phyloP scores from a whole-genome alignment of 169 alveolate species.

The Cryptosporidium viatorum region DNA sequence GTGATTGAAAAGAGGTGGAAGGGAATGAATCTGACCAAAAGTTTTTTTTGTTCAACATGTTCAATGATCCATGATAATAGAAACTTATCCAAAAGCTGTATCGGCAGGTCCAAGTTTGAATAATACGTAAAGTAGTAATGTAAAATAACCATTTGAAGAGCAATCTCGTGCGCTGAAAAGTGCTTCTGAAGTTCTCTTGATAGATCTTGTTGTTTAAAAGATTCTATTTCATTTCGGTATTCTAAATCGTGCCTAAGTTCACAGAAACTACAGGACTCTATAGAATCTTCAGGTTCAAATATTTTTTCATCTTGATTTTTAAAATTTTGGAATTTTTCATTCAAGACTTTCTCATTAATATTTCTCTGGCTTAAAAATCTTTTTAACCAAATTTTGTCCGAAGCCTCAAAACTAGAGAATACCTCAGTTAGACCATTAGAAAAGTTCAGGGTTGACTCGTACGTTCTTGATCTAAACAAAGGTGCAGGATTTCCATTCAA shows the following conservation, averaged over 20 bases:
- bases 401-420: slow-evolving; percentile 1
- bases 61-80: slow-evolving; percentile 61
- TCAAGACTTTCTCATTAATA: slow-evolving; percentile 1
- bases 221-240: background rate
- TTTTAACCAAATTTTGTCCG: slow-evolving; percentile 33
- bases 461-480: slow-evolving; percentile 68
- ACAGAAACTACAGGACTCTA: background rate
- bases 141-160: slow-evolving; percentile 63
- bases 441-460: slow-evolving; percentile 35
- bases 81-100: slow-evolving; percentile 52
- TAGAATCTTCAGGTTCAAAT: background rate
- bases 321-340: background rate
- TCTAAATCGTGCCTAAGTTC: background rate
- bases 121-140: slow-evolving; percentile 67
- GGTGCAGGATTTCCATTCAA: background rate
- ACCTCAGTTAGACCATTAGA: background rate
- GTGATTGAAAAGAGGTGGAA: slow-evolving; percentile 64
- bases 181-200: slow-evolving; percentile 4
- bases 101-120: slow-evolving; percentile 63
- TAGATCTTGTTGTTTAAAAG: background rate
- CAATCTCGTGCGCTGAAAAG: slow-evolving; percentile 54
- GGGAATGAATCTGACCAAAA: slow-evolving; percentile 53
- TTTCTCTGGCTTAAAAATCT: slow-evolving; percentile 57
- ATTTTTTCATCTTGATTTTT: slow-evolving; percentile 2
- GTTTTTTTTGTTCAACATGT: slow-evolving; percentile 17